Base-by-base conservation (phyloP, 371 early-diverging fungal genomes). In the Lichtheimia ornata region DNA sequence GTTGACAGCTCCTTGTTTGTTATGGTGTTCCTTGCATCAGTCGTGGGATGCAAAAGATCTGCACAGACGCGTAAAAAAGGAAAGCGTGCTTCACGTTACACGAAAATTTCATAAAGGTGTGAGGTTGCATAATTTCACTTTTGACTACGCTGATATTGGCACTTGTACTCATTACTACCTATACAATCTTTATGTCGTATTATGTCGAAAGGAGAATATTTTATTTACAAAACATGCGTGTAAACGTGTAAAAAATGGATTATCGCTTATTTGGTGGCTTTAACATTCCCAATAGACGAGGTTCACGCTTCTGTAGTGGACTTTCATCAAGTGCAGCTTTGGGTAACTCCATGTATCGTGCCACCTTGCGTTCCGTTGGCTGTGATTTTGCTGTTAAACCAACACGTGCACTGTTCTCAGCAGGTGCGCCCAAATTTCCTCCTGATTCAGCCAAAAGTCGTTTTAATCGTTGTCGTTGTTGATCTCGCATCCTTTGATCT, bases 311-410 rank as follows among this genome's bases (percentile, higher is more conserved):
- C 9, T 35, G 35, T 35, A 35, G 11, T 35, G 35, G 35, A 35
- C 11, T 35, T 35, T 6, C 5, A 41, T 17, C 17, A 40, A 25
- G 22, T 0, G 25, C 51, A 51, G 22, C 24, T 13, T 51, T 51
- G 14, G 18, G 22, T 40, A n/a, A 54, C 7, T 41, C 30, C 28
- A n/a, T 40, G 9, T 9, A 30, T 6, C n/a, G 17, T 41, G n/a
- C 13, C 17, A 56, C 57, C 47, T 56, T 43, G 42, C 47, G 17
- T 45, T 56, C 57, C 3, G 42, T 56, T 6, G 47, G 13, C 27
- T 56, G 57, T 18, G 27, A 22, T 0, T 15, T 44, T 15, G 57
- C 42, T 17, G 57, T 56, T 15, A 56, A 56, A 27, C 57, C 57
- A n/a, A 22, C 45, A 11, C 57, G 57, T 22, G 57, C 44, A 20